Evolutionary conservation across 331 rosid species (phyloP), one percentile per base, ranked within the genome.

Genomic region (Acacia pycnantha): DNA sequence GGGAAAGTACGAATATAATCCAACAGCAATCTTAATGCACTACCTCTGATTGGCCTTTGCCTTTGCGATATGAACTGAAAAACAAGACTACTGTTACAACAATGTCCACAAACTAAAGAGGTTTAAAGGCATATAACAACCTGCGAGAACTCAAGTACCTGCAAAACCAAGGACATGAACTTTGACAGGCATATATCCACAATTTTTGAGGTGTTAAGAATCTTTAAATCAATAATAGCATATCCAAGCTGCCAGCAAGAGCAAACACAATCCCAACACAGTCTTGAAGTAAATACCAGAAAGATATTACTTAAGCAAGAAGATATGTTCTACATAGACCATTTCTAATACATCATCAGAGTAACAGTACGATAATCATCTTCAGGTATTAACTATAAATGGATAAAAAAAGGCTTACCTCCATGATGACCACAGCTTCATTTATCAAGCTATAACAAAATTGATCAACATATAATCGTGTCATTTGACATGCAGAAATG

Each of bases 51-150:
- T 70, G 94, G 98, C 77, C 90, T 91, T 77, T 92, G 88, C 87
- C 94, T 89, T 86, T 96, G 99, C 21, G 99, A 94, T 87, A 94
- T 83, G 84, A 92, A 96, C 99, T 94, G 87, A 62, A 79, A 73
- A 84, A 77, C 71, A 75, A 72, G 46, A 85, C 76, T 51, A 76
- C 73, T 73, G 78, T 47, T 47, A 78, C 22, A 66, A 61, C 69
- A 76, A 24, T 67, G 78, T 68, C 43, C 54, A 47, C 18, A 64
- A 26, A 74, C 26, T 29, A 41, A 74, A 59, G n/a, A 50, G 27
- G 73, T 16, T 51, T 2, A 47, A 66, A 27, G 24, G 5, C 27
- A 79, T 73, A 64, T 29, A 82, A 12, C 29, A 22, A 79, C n/a
- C 46, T 73, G 27, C 41, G 59, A 83, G 47, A 77, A 68, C 80